phyloP scores from a whole-genome alignment of 75 land plant genomes.

The Sequoia sempervirens region DNA sequence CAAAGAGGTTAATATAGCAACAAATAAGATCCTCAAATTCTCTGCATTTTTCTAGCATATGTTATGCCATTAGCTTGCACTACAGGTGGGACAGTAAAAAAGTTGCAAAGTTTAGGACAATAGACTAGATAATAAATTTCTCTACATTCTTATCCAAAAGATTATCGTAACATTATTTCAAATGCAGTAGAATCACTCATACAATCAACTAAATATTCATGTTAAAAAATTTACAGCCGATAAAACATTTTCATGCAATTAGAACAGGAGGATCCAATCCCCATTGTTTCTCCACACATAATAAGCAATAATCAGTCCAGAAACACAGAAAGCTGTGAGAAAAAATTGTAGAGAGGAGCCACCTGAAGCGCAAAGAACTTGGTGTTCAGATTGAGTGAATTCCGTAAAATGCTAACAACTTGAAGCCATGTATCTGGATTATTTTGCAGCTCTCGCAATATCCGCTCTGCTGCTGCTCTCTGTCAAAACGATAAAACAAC shows the following conservation, averaged over 20 bases:
- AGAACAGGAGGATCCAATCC: not conserved
- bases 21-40: not conserved
- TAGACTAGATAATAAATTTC: not conserved
- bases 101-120: not conserved
- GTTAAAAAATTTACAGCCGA: not conserved
- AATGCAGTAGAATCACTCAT: not conserved
- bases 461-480: constrained; percentile 96
- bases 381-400: constrained; percentile 77
- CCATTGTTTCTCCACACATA: not conserved
- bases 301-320: too few relatives aligned
- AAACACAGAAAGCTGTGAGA: not conserved
- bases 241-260: not conserved
- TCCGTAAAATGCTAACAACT: constrained; percentile 91
- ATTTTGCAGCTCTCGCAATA: constrained; percentile 85
- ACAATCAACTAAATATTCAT: not conserved
- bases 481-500: constrained; percentile 13
- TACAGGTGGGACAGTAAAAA: not conserved
- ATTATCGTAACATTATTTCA: not conserved
- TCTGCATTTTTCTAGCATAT: not conserved
- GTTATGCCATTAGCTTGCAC: not conserved
- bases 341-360: not conserved
- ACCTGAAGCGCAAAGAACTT: constrained; percentile 99
- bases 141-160: too few relatives aligned
- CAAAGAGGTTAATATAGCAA: not conserved
- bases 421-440: constrained; percentile 98